Evolutionary conservation across 768 basidiomycete genomes (phyloP).

Genomic region (Asterophora lycoperdoides): DNA sequence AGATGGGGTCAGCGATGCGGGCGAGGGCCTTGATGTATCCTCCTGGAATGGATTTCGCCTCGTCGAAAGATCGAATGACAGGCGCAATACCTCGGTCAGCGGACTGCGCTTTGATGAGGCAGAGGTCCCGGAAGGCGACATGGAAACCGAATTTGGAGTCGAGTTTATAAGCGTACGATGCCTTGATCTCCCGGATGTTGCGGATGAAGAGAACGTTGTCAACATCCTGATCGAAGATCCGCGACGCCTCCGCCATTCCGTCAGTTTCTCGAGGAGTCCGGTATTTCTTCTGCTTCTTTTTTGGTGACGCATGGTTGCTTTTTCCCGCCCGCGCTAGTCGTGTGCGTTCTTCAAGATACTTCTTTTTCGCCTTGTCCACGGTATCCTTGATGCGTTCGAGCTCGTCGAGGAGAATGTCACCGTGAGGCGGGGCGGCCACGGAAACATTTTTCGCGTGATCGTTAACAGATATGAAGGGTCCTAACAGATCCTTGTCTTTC

Average conservation of each 20-base stretch:
- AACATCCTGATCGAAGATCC: conserved; percentile 26
- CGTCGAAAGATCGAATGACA: conserved; percentile 33
- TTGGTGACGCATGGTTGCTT: conserved; percentile 6
- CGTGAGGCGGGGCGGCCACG: neutral
- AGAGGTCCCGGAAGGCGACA: conserved; percentile 51
- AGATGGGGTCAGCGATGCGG: conserved; percentile 2
- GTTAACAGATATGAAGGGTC: conserved; percentile 33
- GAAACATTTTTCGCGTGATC: conserved; percentile 9
- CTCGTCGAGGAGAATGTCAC: conserved; percentile 28
- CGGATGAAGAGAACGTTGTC: conserved; percentile 21
- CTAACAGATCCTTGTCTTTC: conserved; percentile 29
- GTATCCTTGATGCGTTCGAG: conserved; percentile 35
- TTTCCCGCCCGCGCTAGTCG: neutral
- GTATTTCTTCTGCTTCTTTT: conserved; percentile 13
- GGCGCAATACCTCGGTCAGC: conserved; percentile 31
- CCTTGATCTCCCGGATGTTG: conserved; percentile 45
- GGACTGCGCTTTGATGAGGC: conserved; percentile 50
- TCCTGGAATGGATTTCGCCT: conserved; percentile 31
- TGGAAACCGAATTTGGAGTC: conserved; percentile 41
- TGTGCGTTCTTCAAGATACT: conserved; percentile 15
- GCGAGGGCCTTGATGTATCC: conserved; percentile 25
- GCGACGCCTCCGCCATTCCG: conserved; percentile 21
- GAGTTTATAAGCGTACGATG: conserved; percentile 50
- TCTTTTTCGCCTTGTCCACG: conserved; percentile 24
- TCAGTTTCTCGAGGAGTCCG: conserved; percentile 21